phyloP scores from a whole-genome alignment of 768 basidiomycete genomes.

The Xerocomus brunneocitrinus region DNA sequence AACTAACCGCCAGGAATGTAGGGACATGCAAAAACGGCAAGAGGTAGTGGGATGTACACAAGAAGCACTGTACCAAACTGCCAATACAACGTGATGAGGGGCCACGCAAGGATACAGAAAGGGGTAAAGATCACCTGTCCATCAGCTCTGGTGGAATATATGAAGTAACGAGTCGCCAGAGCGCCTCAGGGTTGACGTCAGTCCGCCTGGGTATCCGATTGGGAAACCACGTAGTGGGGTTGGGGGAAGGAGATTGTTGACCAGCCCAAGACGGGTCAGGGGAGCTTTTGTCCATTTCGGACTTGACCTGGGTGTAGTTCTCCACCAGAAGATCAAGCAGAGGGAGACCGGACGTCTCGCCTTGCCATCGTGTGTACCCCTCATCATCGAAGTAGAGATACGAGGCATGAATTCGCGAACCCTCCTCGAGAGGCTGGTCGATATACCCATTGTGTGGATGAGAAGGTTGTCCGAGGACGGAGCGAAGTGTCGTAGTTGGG shows the following conservation, averaged over 20 bases:
- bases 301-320: conserved; percentile 45
- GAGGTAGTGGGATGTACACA: conserved; percentile 91
- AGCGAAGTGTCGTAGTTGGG: conserved; percentile 38
- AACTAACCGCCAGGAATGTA: conserved; percentile 69
- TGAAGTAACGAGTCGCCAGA: conserved; percentile 85
- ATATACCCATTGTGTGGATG: conserved; percentile 16
- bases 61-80: conserved; percentile 76
- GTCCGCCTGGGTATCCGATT: conserved; percentile 69
- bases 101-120: conserved; percentile 3
- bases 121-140: conserved; percentile 65
- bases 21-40: conserved; percentile 92
- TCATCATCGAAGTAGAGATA: conserved; percentile 88
- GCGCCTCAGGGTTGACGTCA: conserved; percentile 79
- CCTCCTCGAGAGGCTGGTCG: conserved; percentile 54
- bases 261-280: conserved; percentile 28
- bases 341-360: conserved; percentile 89
- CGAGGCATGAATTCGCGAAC: conserved; percentile 64
- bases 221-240: conserved; percentile 67
- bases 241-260: conserved; percentile 31
- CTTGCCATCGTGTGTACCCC: conserved; percentile 86
- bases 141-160: conserved; percentile 86
- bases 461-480: conserved; percentile 38
- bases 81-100: conserved; percentile 12
- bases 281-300: conserved; percentile 28
- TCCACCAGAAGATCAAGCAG: conserved; percentile 81